Evolutionary conservation across 2,329 filamentous ascomycete species (phyloP).

Genomic region (Epichloe sp.): DNA sequence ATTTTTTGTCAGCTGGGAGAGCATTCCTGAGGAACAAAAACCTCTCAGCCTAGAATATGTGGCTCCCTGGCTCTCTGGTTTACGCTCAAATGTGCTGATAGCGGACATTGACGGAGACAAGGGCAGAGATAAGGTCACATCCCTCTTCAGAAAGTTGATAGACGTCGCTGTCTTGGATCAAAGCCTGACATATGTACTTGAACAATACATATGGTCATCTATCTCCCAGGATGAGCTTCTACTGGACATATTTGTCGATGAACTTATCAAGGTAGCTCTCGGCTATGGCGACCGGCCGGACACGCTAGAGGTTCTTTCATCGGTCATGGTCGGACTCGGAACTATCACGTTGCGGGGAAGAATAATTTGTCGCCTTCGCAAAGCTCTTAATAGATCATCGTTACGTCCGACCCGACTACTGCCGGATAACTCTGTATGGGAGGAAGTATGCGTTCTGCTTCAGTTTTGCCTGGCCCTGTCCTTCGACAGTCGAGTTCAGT

Average conservation of each 20-base stretch:
- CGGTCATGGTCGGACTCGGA: slow-evolving; percentile 48
- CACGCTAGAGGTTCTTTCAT: slow-evolving; percentile 45
- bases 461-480: slow-evolving; percentile 54
- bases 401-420: slow-evolving; percentile 51
- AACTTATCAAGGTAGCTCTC: slow-evolving; percentile 50
- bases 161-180: slow-evolving; percentile 51
- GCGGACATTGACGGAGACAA: slow-evolving; percentile 52
- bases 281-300: slow-evolving; percentile 44
- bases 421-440: slow-evolving; percentile 55
- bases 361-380: slow-evolving; percentile 50
- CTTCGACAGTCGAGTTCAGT: slow-evolving; percentile 54
- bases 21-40: slow-evolving; percentile 53
- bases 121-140: slow-evolving; percentile 49
- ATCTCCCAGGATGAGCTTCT: slow-evolving; percentile 53
- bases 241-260: slow-evolving; percentile 54
- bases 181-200: slow-evolving; percentile 44
- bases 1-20: slow-evolving; percentile 64
- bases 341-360: slow-evolving; percentile 54
- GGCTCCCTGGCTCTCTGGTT: slow-evolving; percentile 52
- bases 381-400: slow-evolving; percentile 54
- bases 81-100: slow-evolving; percentile 46
- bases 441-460: slow-evolving; percentile 54
- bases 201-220: slow-evolving; percentile 52
- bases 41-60: slow-evolving; percentile 55
- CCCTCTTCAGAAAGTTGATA: slow-evolving; percentile 52